A percentile compares a stretch with the other conserved stretches of the same genome.
Conservation (phyloP, 495 filamentous ascomycete species). For the Elaphomyces granulatus region DNA sequence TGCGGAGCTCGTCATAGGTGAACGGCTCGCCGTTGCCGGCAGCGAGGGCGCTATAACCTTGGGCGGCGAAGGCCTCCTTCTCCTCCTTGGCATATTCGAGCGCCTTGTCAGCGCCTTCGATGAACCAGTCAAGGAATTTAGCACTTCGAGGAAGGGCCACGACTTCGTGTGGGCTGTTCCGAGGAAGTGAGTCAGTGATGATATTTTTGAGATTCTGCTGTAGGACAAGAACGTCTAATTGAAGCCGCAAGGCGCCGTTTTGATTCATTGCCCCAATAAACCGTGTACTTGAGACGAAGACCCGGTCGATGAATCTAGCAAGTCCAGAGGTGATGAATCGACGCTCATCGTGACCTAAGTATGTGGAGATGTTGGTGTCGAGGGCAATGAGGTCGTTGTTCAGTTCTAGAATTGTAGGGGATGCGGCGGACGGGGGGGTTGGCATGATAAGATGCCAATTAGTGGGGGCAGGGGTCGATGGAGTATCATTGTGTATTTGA, state of each 20-base stretch:
- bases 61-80: constrained; percentile 26
- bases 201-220: constrained; percentile 94
- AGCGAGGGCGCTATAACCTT: constrained; percentile 21
- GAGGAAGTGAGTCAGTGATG: constrained; percentile 23
- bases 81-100: constrained; percentile 48
- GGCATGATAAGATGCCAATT: constrained; percentile 59
- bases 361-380: constrained; percentile 61
- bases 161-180: constrained; percentile 22
- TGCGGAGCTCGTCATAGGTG: constrained; percentile 71
- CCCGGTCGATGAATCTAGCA: constrained; percentile 51
- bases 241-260: constrained; percentile 64
- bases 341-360: constrained; percentile 45
- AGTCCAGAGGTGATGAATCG: constrained; percentile 63
- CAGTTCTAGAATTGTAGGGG: constrained; percentile 58
- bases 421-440: constrained; percentile 63
- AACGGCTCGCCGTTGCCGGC: constrained; percentile 39
- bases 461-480: constrained; percentile 35
- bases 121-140: constrained; percentile 69
- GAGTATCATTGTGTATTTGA: constrained; percentile 18
- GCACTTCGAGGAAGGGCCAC: constrained; percentile 55
- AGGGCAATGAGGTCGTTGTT: constrained; percentile 71
- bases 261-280: constrained; percentile 57
- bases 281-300: constrained; percentile 49
- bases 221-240: constrained; percentile 81
- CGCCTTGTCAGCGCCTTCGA: constrained; percentile 56